Percentiles rank a stretch among this genome's conserved stretches.
Evolutionary conservation across 345 rosid species (phyloP).

Genomic region (Aethionema arabicum): DNA sequence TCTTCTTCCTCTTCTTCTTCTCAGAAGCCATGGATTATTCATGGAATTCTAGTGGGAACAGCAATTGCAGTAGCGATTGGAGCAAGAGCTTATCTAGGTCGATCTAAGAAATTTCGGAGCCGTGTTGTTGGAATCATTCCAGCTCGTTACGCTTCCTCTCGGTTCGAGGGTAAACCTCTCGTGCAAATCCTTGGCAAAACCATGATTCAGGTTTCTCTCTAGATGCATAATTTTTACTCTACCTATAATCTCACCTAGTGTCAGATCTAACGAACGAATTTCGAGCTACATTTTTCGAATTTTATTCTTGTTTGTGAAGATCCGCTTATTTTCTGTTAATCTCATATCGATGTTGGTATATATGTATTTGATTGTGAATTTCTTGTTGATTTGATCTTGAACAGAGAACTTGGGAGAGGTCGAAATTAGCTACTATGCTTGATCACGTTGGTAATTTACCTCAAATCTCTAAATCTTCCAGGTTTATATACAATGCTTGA

Average conservation of each 20-base stretch:
- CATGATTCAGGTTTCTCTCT: conserved; percentile 81
- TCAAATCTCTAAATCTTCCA: conserved; percentile 8
- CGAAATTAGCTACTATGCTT: conserved; percentile 79
- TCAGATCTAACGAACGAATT: conserved; percentile 7
- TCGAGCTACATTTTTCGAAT: background rate
- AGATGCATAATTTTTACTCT: background rate
- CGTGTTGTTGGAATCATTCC: conserved; percentile 96
- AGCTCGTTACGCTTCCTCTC: conserved; percentile 89
- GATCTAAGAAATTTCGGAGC: conserved; percentile 58
- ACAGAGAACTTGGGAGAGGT: conserved; percentile 99
- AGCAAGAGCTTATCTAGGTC: conserved; percentile 56
- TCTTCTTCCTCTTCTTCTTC: conserved; percentile 44
- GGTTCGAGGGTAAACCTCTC: conserved; percentile 90
- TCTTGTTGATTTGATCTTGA: conserved; percentile 5
- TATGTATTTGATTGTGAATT: background rate
- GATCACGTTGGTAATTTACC: conserved; percentile 68
- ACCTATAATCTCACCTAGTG: background rate
- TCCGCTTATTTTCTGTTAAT: too few relatives aligned
- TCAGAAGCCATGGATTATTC: conserved; percentile 62
- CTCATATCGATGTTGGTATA: background rate
- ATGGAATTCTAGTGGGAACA: conserved; percentile 65
- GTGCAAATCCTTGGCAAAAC: conserved; percentile 88
- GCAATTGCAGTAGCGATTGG: conserved; percentile 70
- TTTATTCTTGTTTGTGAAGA: background rate
- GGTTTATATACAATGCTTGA: background rate